Percentiles rank a stretch among this genome's conserved stretches.
These are phyloP conservation scores for Nakazawaea holstii DNA, from an alignment of 805 yeast genomes.

Conservation along the genomic window DNA sequence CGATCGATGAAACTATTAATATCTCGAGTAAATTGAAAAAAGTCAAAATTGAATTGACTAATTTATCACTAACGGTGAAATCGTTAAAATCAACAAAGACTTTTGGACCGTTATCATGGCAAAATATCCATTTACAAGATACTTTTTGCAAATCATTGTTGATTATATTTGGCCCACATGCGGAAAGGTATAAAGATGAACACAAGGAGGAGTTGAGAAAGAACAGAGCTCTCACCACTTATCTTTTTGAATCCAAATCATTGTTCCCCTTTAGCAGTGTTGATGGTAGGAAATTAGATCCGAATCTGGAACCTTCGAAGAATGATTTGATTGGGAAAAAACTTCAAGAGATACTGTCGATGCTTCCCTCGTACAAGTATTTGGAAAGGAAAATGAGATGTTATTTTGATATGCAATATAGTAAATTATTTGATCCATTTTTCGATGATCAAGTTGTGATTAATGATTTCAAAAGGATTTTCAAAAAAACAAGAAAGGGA, in stretches of 20 bases:
- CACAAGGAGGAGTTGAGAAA: neutral
- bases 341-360: neutral
- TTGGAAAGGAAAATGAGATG: constrained; percentile 1
- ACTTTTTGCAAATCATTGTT: neutral
- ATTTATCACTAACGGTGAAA: neutral
- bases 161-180: neutral
- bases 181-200: neutral
- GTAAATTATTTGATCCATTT: neutral
- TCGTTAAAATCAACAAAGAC: neutral
- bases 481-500: constrained; percentile 8
- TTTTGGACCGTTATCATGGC: constrained; percentile 9
- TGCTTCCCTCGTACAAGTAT: constrained; percentile 4
- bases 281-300: constrained; percentile 1
- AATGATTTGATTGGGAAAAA: constrained; percentile 6
- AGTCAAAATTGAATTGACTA: neutral
- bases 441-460: neutral
- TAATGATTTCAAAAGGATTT: constrained; percentile 8
- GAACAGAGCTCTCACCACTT: neutral
- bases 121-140: constrained; percentile 2
- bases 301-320: constrained; percentile 1
- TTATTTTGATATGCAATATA: neutral
- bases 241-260: neutral
- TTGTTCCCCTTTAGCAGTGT: constrained; percentile 1
- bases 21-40: neutral
- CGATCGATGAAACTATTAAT: neutral